phyloP scores from a whole-genome alignment of 2,329 filamentous ascomycete genomes.

The Epichloe hybrida region DNA sequence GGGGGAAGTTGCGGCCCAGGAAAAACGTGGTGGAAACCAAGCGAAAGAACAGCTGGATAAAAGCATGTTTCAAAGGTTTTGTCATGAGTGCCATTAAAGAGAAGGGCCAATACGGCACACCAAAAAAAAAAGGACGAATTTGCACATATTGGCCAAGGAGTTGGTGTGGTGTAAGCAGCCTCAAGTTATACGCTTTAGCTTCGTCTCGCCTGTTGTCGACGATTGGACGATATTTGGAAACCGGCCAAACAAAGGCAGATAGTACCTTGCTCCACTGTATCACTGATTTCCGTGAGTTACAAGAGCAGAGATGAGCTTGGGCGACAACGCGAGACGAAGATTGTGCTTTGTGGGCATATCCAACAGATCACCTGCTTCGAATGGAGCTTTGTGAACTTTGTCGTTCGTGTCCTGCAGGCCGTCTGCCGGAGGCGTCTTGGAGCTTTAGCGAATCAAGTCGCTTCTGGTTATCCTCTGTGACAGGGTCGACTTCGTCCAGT shows the following conservation, averaged over 20 bases:
- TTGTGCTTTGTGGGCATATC: background rate
- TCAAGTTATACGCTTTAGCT: background rate
- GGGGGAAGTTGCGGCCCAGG: background rate
- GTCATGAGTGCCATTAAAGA: constrained; percentile 4
- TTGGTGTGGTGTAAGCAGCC: too few species aligned
- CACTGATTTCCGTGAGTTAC: background rate
- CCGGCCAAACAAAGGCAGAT: background rate
- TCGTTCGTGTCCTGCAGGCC: constrained; percentile 41
- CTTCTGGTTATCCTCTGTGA: constrained; percentile 73
- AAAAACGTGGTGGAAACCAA: background rate
- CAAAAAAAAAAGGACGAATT: background rate
- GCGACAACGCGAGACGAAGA: background rate
- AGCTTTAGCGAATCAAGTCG: constrained; percentile 81
- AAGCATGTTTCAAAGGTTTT: constrained; percentile 1
- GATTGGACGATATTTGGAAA: background rate
- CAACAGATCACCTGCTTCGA: constrained; percentile 32
- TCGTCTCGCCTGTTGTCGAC: background rate
- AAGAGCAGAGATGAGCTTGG: background rate
- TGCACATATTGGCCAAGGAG: background rate
- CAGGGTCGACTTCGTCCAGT: constrained; percentile 65
- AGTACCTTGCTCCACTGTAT: background rate
- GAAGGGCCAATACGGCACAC: background rate
- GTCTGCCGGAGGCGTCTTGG: constrained; percentile 59
- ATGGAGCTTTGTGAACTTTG: constrained; percentile 45
- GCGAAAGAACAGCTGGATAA: background rate